Base-by-base conservation (phyloP, 345 rosid genomes). In the Abelmoschus esculentus region DNA sequence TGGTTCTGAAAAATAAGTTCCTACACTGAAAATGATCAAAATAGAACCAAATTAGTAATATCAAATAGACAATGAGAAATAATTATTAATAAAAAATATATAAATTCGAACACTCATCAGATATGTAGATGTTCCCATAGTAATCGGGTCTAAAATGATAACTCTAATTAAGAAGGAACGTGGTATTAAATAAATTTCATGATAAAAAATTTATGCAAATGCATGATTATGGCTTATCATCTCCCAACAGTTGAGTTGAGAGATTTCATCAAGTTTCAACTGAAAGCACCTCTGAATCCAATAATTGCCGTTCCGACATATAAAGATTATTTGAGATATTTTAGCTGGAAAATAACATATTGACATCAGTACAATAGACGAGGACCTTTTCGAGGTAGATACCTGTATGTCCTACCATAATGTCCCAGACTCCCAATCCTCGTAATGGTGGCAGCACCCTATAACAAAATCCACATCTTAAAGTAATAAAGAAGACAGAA, bases 321-420 rank as follows among this genome's bases (percentile, higher is more conserved):
- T 0, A 46, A 50, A 50, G 38, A 65, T 46, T n/a, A 31, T 13
- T 29, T 49, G 55, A 50, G 58, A 50, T 29, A 66, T 66, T 40
- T 70, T 56, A 26, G 26, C 67, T 7, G 8, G 49, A 49, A 62
- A 58, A 49, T 55, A 66, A 9, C 12, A 26, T 56, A 58, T 29
- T 38, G 71, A 64, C 40, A 64, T 42, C 10, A 59, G 52, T 62
- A 31, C 5, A 70, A 14, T 8, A 53, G 10, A 74, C 5, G 14
- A 31, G 32, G 40, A 70, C 73, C 36, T 18, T 36, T 53, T 71
- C 18, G 54, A 64, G 61, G n/a, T 66, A 29, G 69, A 66, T 56
- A 54, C 61, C 55, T 60, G 12, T 58, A 76, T 42, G 69, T 59
- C 57, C 67, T 53, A 66, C 73, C 67, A 70, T 36, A 52, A 49